Base-by-base conservation (phyloP, 2,329 filamentous ascomycete genomes). In the Monosporascus sp. region DNA sequence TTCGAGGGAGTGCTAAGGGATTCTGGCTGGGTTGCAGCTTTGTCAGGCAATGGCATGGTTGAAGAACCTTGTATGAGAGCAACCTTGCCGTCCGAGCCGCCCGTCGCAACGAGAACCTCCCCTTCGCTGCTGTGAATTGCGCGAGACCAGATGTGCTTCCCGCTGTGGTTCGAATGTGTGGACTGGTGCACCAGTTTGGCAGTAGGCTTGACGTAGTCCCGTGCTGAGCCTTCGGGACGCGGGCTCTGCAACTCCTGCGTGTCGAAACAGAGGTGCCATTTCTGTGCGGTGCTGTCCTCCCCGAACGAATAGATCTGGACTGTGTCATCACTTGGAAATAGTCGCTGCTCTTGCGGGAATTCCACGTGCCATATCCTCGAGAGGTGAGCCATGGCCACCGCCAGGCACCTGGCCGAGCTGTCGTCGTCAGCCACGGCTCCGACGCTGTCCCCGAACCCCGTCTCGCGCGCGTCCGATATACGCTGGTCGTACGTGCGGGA, bases 71-170 rank as follows among this genome's bases (percentile, higher is more conserved):
- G 61, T 27, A 80, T 72, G n/a, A 83, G 60, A 3, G 77, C 75
- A 41, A 86, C 77, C 57, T 78, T 83, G 17, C 91, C 87, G 70
- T 99, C 94, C 11, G 89, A 87, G n/a, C 90, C 94, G 14, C 94
- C 94, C 2, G 89, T 91, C 4, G 82, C 84, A 20, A 90, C 68
- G 1, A 78, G 56, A 0, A 74, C 62, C 15, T 66, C 67, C 15
- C 67, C 59, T 1, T 65, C 61, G 2, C 64, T 60, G 50, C 53
- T 72, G 54, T 58, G 54, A 2, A 68, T 60, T 14, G 81, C 82
- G 38, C 84, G 77, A 0, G 91, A 85, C 92, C 93, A 97, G 6
- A 97, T 84, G 65, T 97, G 91, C 69, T 97, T 99, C 6, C 94
- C 94, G 36, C 76, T 78, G 65, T 97, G 92, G 54, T 84, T 81